Percentiles rank a stretch among this genome's conserved stretches.
phyloP scores from a whole-genome alignment of 345 rosid species.

The Arabis alpina region DNA sequence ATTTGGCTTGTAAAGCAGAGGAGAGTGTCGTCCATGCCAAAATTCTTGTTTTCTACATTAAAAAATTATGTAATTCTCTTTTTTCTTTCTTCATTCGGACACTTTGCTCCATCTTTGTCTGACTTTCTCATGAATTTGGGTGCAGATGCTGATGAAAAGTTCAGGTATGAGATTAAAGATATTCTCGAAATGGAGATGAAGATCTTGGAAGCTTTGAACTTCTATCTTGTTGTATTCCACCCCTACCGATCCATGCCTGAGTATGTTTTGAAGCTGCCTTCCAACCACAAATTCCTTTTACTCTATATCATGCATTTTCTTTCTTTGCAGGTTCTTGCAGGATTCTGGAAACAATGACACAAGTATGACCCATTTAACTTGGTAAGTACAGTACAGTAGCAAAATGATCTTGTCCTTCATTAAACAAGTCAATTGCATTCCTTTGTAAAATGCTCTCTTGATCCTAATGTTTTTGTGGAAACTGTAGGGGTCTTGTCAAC shows the following conservation, averaged over 20 bases:
- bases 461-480: slow-evolving; percentile 28
- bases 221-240: slow-evolving; percentile 91
- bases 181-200: slow-evolving; percentile 99
- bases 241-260: slow-evolving; percentile 85
- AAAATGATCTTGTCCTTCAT: neutral
- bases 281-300: neutral
- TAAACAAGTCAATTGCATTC: neutral
- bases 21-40: slow-evolving; percentile 95
- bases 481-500: slow-evolving; percentile 87
- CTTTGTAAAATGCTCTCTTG: slow-evolving; percentile 5
- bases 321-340: slow-evolving; percentile 68
- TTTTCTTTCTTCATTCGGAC: neutral
- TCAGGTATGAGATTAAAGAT: slow-evolving; percentile 80
- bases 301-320: slow-evolving; percentile 4
- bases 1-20: slow-evolving; percentile 97
- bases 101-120: slow-evolving; percentile 1
- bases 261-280: slow-evolving; percentile 50
- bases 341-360: slow-evolving; percentile 79
- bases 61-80: slow-evolving; percentile 60
- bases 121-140: slow-evolving; percentile 35
- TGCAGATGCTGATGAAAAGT: slow-evolving; percentile 83
- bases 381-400: slow-evolving; percentile 61
- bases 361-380: slow-evolving; percentile 73
- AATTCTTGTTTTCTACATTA: slow-evolving; percentile 68
- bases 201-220: slow-evolving; percentile 89